Evolutionary conservation across 75 land plant genomes (phyloP), one percentile per base, ranked within the genome.

Genomic region (Picea sitchensis): DNA sequence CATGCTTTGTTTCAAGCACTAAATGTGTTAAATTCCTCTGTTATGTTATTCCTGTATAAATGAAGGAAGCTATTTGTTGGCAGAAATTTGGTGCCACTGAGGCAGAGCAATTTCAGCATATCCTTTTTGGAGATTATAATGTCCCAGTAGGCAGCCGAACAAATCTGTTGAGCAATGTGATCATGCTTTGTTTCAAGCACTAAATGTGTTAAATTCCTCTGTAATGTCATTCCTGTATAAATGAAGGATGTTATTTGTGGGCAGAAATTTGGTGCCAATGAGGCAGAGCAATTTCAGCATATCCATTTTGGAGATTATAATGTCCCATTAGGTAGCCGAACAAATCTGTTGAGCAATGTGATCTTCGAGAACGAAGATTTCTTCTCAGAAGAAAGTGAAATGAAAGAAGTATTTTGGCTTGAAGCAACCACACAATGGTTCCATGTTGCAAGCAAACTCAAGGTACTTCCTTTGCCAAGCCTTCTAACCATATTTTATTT

Each of bases 371-470:
- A 86, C 0, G 87, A 80, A 76, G 90, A 90, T 30, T 68, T 90
- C 8, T 92, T 75, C 81, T 82, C 92, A 4, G 78, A 59, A 67
- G 83, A 80, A 8, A 73, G 86, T 31, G 82, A 81, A 59, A 90
- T 92, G 81, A 79, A 92, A 69, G 89, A 90, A 41, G 34, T 85
- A 2, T 92, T 90, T 58, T 92, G 92, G 92, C 81, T 92, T 20
- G 71, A 77, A 74, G 73, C 82, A 26, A 83, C 83, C 68, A 17
- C 56, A 32, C 11, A 17, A 47, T 88, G 86, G 83, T 83, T 78
- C 59, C 61, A 81, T 26, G 18, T 80, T 65, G 85, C 92, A 3
- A 64, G 84, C 5, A 73, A 82, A 61, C 84, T 92, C 23, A 69
- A 88, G 92, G 93, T 86, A 14, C 64, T 23, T 18, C 30, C 69